Conservation (phyloP, 2,329 filamentous ascomycete species). For the Xylariaceae sp. region DNA sequence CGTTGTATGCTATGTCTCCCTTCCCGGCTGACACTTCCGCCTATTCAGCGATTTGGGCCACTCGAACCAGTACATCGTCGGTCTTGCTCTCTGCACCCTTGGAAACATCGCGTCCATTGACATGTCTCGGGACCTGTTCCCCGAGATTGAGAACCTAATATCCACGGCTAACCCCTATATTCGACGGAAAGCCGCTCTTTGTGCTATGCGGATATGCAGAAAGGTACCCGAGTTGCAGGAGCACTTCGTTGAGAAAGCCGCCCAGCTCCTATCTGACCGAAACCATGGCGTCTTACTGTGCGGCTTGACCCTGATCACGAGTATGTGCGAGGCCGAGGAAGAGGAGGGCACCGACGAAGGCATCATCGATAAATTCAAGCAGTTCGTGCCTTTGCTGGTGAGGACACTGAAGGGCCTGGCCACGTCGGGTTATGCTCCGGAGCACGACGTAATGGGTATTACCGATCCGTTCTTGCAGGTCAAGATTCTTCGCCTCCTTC, state of each 20-base stretch:
- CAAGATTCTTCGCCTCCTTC: slow-evolving; percentile 82
- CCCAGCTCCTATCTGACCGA: slow-evolving; percentile 78
- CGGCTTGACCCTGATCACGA: slow-evolving; percentile 83
- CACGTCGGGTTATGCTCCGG: slow-evolving; percentile 91
- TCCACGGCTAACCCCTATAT: slow-evolving; percentile 98
- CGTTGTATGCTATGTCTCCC: neutral
- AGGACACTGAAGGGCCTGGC: slow-evolving; percentile 88
- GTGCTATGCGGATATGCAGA: slow-evolving; percentile 96
- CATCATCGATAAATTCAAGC: slow-evolving; percentile 84
- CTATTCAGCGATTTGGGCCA: slow-evolving; percentile 78
- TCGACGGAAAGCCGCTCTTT: slow-evolving; percentile 92
- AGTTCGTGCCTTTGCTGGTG: slow-evolving; percentile 77
- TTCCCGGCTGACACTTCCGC: slow-evolving; percentile 31
- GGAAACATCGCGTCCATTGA: slow-evolving; percentile 97
- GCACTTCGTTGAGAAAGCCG: slow-evolving; percentile 92
- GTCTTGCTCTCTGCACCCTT: slow-evolving; percentile 89
- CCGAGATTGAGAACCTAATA: slow-evolving; percentile 88
- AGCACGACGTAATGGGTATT: slow-evolving; percentile 97
- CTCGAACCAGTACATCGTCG: slow-evolving; percentile 97
- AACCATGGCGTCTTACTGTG: slow-evolving; percentile 95
- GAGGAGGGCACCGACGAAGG: slow-evolving; percentile 85
- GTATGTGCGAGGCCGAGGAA: slow-evolving; percentile 91
- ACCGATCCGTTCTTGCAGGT: slow-evolving; percentile 97
- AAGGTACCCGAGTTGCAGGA: slow-evolving; percentile 97
- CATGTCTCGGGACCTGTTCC: slow-evolving; percentile 96